A percentile compares a stretch with the other conserved stretches of the same genome.
These are phyloP conservation scores for Daldinia concentrica DNA, from an alignment of 495 filamentous ascomycete genomes.

Conservation along the genomic window DNA sequence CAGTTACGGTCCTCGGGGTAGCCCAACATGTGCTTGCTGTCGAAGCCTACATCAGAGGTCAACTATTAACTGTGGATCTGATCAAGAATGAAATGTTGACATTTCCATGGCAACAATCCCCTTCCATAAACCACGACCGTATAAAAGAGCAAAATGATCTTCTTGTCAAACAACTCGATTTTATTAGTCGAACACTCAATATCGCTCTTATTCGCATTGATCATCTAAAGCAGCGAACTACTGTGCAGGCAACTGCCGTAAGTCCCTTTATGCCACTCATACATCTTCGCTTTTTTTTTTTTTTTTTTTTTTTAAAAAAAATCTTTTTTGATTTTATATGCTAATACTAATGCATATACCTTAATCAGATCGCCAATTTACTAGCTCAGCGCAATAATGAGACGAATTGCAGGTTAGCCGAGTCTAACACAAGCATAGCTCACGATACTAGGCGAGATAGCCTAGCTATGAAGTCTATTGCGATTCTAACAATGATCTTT, in stretches of 20 bases:
- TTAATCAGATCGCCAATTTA: slow-evolving; percentile 24
- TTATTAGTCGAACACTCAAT: slow-evolving; percentile 10
- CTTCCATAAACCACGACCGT: neutral
- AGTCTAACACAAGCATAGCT: slow-evolving; percentile 27
- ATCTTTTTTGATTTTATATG: too few species aligned
- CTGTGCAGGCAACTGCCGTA: slow-evolving; percentile 24
- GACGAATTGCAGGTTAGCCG: slow-evolving; percentile 14
- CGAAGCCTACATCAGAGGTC: slow-evolving; percentile 17
- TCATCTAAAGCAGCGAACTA: slow-evolving; percentile 24
- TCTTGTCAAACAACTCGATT: slow-evolving; percentile 22
- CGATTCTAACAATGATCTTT: slow-evolving; percentile 55
- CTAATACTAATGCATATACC: neutral
- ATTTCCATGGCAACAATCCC: slow-evolving; percentile 18
- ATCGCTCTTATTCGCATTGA: slow-evolving; percentile 19
- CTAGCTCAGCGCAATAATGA: slow-evolving; percentile 24
- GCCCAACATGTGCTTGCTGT: slow-evolving; percentile 18
- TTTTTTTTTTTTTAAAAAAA: too few species aligned
- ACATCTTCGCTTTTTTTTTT: too few species aligned
- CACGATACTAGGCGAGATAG: slow-evolving; percentile 46
- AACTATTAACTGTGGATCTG: slow-evolving; percentile 9
- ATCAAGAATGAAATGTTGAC: slow-evolving; percentile 14
- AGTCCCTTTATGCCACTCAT: neutral
- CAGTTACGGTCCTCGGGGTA: slow-evolving; percentile 15
- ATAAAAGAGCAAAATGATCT: slow-evolving; percentile 19
- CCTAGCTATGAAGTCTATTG: slow-evolving; percentile 55